Evolutionary conservation across 2,329 filamentous ascomycete genomes (phyloP).

Genomic region (Cytospora piceicola): DNA sequence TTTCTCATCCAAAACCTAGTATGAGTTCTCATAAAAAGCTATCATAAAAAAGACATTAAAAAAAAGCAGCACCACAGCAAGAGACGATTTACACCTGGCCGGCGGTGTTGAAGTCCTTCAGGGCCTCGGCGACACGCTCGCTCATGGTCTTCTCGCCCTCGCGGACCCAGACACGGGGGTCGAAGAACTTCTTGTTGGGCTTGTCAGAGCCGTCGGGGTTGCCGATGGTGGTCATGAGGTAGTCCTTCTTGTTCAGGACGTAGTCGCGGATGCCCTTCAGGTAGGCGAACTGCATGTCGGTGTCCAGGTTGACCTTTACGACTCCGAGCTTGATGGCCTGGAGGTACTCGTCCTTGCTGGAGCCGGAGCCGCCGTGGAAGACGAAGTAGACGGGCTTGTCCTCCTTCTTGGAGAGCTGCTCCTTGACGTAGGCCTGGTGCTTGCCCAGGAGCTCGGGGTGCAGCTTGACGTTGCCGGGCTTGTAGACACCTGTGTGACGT

Average conservation of each 20-base stretch:
- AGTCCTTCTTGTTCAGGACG: slow-evolving; percentile 92
- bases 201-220: slow-evolving; percentile 91
- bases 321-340: slow-evolving; percentile 92
- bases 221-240: slow-evolving; percentile 82
- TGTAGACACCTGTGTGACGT: slow-evolving; percentile 75
- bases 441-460: slow-evolving; percentile 95
- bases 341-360: slow-evolving; percentile 85
- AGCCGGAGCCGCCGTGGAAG: slow-evolving; percentile 98
- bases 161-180: slow-evolving; percentile 92
- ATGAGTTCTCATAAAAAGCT: not conserved
- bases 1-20: not conserved
- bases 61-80: not conserved
- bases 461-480: slow-evolving; percentile 90
- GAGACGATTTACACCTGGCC: slow-evolving; percentile 69
- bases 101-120: slow-evolving; percentile 90
- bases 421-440: slow-evolving; percentile 91
- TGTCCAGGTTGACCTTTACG: slow-evolving; percentile 99
- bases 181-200: slow-evolving; percentile 98
- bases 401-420: slow-evolving; percentile 71
- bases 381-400: slow-evolving; percentile 98
- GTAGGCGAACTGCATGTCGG: slow-evolving; percentile 96
- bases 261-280: slow-evolving; percentile 91
- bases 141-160: slow-evolving; percentile 98
- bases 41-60: not conserved
- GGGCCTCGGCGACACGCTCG: slow-evolving; percentile 75